These are phyloP conservation scores for Schizophyllum commune DNA, from an alignment of 1,284 basidiomycete genomes.

Conservation along the genomic window DNA sequence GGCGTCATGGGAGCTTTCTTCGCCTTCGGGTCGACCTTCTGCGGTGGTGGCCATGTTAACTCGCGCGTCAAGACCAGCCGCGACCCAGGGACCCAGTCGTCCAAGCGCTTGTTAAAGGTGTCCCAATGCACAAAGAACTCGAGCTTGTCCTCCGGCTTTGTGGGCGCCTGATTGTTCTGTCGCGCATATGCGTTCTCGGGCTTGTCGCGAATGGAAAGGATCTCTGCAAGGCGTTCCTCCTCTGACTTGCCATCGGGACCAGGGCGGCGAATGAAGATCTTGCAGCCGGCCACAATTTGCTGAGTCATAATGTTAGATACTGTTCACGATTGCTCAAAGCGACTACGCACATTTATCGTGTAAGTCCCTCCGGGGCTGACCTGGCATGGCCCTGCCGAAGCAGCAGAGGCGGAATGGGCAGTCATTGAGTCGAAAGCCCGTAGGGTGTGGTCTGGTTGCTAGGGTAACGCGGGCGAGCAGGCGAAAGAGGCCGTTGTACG, in stretches of 20 bases:
- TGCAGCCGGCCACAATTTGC: constrained; percentile 88
- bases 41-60: constrained; percentile 95
- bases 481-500: too few species aligned
- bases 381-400: too few species aligned
- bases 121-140: constrained; percentile 99
- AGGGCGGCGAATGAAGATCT: constrained; percentile 83
- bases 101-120: constrained; percentile 96
- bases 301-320: constrained; percentile 26
- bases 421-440: too few species aligned
- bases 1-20: constrained; percentile 31
- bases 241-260: constrained; percentile 67
- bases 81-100: constrained; percentile 95
- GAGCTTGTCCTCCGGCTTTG: constrained; percentile 66
- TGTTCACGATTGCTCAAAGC: constrained; percentile 17
- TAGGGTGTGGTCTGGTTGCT: too few species aligned
- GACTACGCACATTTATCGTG: constrained; percentile 51
- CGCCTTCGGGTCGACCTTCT: constrained; percentile 50
- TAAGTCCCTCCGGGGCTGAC: constrained; percentile 69
- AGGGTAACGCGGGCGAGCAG: too few species aligned
- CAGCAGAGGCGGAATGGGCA: too few species aligned
- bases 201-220: constrained; percentile 87
- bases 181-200: constrained; percentile 54
- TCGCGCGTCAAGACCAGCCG: constrained; percentile 81
- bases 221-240: constrained; percentile 81
- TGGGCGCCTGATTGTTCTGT: constrained; percentile 12